Evolutionary conservation across 306 rosid genomes (phyloP).

Genomic region (Vigna reflexopilosa): DNA sequence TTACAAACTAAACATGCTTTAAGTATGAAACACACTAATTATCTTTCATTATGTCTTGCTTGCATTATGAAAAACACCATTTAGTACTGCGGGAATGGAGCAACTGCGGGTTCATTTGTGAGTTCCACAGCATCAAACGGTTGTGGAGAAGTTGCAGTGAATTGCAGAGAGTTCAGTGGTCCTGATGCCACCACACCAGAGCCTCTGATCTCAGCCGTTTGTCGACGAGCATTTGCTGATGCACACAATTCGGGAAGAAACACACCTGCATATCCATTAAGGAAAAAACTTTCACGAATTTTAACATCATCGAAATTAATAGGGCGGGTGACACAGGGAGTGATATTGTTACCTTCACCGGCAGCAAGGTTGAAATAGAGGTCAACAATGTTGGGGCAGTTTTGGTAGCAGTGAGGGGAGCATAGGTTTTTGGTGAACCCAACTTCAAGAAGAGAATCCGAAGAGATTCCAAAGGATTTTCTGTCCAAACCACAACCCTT

Average conservation of each 20-base stretch:
- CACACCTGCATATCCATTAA: constrained; percentile 52
- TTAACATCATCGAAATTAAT: too few species aligned
- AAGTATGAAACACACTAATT: neutral
- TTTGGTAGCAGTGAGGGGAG: constrained; percentile 63
- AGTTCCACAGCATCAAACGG: neutral
- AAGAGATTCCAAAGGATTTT: constrained; percentile 67
- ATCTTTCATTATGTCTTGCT: neutral
- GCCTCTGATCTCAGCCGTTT: constrained; percentile 65
- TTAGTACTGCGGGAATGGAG: constrained; percentile 45
- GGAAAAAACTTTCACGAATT: neutral
- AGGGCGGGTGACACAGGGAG: too few species aligned
- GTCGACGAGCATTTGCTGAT: constrained; percentile 51
- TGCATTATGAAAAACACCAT: neutral
- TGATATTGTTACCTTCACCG: constrained; percentile 64
- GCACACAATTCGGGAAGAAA: constrained; percentile 78
- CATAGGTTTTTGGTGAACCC: constrained; percentile 64
- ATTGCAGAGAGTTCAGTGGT: constrained; percentile 45
- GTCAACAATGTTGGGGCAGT: constrained; percentile 72
- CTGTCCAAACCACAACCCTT: constrained; percentile 71
- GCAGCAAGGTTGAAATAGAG: constrained; percentile 82
- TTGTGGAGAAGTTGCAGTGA: constrained; percentile 33
- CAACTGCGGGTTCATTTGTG: neutral
- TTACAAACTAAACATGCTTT: neutral
- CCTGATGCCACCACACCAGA: constrained; percentile 67
- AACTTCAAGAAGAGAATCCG: constrained; percentile 69